Evolutionary conservation across 2,329 filamentous ascomycete species (phyloP), one percentile per base, ranked within the genome.

Genomic region (Camillea tinctor): DNA sequence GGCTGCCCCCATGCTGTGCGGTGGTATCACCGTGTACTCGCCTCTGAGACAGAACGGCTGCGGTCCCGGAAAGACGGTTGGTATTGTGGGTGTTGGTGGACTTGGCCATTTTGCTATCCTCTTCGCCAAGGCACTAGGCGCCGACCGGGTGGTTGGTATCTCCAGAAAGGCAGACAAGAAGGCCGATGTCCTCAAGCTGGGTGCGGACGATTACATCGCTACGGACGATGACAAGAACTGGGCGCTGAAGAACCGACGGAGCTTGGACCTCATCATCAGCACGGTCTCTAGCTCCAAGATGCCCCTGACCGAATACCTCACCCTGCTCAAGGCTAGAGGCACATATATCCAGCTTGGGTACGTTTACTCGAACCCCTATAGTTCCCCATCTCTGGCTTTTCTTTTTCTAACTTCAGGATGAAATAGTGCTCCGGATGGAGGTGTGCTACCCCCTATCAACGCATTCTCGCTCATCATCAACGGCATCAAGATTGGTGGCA

Each of bases 21-120:
- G 81, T 23, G 89, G 89, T 13, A 81, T 91, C 24, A 92, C 89
- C 0, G 79, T 88, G 3, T 92, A 82, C 69, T 78, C 80, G 4
- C 89, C 89, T 0, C 73, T 92, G 57, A 80, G 79, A 65, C 80
- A 84, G 56, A 84, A 90, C 64, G 86, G 85, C 1, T 84, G 81
- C 51, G 89, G 89, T 0, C 88, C 88, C 0, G 88, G 88, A 1
- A 91, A 89, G 75, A 80, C 74, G 3, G 87, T 92, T 2, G 88
- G 87, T 0, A 84, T 91, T 59, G 76, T 91, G 23, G 88, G 88
- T 1, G 77, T 91, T 22, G 88, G 89, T 2, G 88, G 88, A 1
- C 73, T 91, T 1, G 88, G 88, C 0, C 88, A 92, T 73, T 87
- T 91, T 63, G 89, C 84, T 2, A 74, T 92, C 13, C 74, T 90